phyloP scores from a whole-genome alignment of 306 rosid genomes.

The Astragalus glycyphyllos region DNA sequence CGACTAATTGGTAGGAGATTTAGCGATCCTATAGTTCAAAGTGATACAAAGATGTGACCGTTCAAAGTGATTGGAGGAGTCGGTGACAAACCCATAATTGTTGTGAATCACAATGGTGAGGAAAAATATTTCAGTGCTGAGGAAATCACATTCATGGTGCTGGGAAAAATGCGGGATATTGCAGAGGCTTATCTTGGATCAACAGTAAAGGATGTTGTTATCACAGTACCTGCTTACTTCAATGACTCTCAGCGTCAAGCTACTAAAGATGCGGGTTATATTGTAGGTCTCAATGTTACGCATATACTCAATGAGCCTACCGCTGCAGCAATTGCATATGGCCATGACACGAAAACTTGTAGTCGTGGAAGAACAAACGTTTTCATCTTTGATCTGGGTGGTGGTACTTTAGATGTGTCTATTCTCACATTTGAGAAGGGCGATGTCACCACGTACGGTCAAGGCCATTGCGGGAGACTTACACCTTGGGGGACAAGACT shows the following conservation, averaged over 20 bases:
- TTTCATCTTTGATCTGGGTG: constrained; percentile 37
- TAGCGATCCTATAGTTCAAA: constrained; percentile 51
- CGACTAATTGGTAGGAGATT: constrained; percentile 68
- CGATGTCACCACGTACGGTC: not conserved
- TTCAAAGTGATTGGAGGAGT: constrained; percentile 44
- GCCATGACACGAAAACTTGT: not conserved
- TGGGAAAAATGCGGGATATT: constrained; percentile 65
- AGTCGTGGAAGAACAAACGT: not conserved
- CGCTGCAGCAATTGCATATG: constrained; percentile 40
- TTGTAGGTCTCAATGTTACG: constrained; percentile 29
- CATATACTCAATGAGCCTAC: constrained; percentile 36
- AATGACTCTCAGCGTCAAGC: constrained; percentile 31
- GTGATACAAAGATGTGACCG: constrained; percentile 60
- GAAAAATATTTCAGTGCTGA: constrained; percentile 49
- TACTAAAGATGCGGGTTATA: constrained; percentile 33
- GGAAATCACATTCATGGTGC: constrained; percentile 61
- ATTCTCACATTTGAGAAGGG: constrained; percentile 17
- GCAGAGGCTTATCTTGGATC: constrained; percentile 57
- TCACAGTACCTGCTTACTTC: constrained; percentile 44
- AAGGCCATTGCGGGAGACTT: constrained; percentile 9
- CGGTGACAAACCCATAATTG: constrained; percentile 54
- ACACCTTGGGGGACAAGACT: constrained; percentile 37
- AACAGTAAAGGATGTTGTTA: constrained; percentile 7
- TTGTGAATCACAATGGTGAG: constrained; percentile 42
- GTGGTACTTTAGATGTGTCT: constrained; percentile 46